Conservation (phyloP, 139 green algal genomes). For the Dunaliella sp. region DNA sequence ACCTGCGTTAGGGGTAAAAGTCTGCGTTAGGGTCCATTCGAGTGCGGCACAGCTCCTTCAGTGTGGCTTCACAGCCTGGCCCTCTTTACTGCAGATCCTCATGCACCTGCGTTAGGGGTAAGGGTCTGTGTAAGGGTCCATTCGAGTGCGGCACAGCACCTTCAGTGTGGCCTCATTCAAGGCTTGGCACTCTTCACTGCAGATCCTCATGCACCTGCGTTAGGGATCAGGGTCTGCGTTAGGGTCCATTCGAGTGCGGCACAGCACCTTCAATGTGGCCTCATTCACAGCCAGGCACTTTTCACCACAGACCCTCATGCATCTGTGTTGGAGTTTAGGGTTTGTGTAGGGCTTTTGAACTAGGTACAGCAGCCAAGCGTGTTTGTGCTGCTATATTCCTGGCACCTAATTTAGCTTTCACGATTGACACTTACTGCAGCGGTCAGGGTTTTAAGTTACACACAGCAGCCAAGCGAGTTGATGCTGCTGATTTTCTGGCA, state of each 20-base stretch:
- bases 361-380: too few species aligned
- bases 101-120: background rate
- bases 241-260: too few species aligned
- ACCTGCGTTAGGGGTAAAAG: background rate
- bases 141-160: too few species aligned
- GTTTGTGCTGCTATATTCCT: too few species aligned
- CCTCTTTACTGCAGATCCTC: constrained; percentile 73
- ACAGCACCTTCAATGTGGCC: background rate
- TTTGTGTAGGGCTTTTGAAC: too few species aligned
- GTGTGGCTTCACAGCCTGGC: constrained; percentile 60
- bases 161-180: constrained; percentile 35
- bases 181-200: constrained; percentile 69
- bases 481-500: too few species aligned
- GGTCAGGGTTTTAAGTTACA: too few species aligned
- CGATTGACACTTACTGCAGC: too few species aligned
- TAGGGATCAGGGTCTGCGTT: background rate
- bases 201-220: constrained; percentile 48
- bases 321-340: background rate
- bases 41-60: background rate
- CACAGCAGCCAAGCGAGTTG: too few species aligned
- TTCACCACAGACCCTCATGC: constrained; percentile 51
- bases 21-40: too few species aligned
- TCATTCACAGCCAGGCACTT: constrained; percentile 79
- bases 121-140: too few species aligned
- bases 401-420: too few species aligned